Percentiles rank a stretch among this genome's conserved stretches.
Conservation (phyloP, 2,329 filamentous ascomycete species). For the Fusarium sp. region DNA sequence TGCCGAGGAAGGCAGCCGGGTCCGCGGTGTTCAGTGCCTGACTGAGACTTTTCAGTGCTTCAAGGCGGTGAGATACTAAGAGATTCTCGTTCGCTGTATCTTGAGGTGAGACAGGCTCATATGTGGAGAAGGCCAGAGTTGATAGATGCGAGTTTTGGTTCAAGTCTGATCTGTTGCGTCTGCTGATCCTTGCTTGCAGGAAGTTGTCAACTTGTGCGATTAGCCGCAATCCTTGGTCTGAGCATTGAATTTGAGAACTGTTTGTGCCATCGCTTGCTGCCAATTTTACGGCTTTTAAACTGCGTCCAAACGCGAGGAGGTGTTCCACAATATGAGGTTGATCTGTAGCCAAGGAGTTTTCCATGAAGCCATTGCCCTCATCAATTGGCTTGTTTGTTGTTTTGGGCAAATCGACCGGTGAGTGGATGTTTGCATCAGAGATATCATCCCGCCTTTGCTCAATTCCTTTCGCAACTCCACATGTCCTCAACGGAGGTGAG, state of each 20-base stretch:
- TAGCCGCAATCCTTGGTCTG: constrained; percentile 40
- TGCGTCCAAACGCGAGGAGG: constrained; percentile 42
- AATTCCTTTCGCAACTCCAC: neutral
- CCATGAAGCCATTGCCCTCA: neutral
- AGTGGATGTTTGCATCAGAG: no score
- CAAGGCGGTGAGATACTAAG: constrained; percentile 46
- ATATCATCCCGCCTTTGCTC: neutral
- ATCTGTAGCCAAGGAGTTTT: constrained; percentile 10
- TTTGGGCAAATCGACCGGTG: neutral
- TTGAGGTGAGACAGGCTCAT: neutral
- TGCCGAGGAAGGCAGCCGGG: constrained; percentile 57
- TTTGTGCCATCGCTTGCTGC: neutral
- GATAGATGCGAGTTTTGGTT: neutral
- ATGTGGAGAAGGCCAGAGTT: neutral
- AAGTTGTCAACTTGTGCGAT: constrained; percentile 47
- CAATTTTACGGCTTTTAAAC: constrained; percentile 38
- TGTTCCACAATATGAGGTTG: constrained; percentile 25
- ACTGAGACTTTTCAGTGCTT: constrained; percentile 54
- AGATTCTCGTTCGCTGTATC: neutral
- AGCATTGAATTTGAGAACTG: neutral
- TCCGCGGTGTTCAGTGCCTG: constrained; percentile 55
- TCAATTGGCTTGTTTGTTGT: no score
- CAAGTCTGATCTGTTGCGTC: neutral
- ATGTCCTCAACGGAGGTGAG: neutral
- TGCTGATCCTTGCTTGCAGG: constrained; percentile 43